Conservation (phyloP, 345 rosid genomes). For the Brassica carinata region DNA sequence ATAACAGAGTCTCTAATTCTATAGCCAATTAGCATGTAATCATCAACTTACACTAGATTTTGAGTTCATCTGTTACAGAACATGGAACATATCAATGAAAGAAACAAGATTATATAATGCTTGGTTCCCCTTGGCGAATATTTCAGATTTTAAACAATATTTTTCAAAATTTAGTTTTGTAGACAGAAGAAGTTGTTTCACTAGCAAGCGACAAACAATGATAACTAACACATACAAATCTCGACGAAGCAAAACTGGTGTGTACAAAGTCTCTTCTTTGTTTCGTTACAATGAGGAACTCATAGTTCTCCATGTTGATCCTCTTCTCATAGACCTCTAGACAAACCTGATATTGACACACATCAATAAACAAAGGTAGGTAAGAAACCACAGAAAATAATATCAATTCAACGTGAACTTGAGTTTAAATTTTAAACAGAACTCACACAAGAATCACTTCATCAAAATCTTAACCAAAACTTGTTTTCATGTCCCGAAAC, state of each 20-base stretch:
- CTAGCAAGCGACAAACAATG: background rate
- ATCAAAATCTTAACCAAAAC: slow-evolving; percentile 5
- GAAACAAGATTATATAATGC: background rate
- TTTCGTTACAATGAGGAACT: background rate
- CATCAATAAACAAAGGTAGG: background rate
- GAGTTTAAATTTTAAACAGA: background rate
- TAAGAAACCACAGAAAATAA: background rate
- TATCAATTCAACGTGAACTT: background rate
- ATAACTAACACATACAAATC: background rate
- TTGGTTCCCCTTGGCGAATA: background rate
- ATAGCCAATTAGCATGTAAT: too few species aligned
- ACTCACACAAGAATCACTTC: slow-evolving; percentile 9
- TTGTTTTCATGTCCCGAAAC: slow-evolving; percentile 64
- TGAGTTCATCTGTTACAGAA: background rate
- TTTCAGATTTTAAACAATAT: background rate
- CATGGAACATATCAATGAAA: background rate
- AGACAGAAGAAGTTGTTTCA: background rate
- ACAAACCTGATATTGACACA: background rate
- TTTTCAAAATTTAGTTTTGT: background rate
- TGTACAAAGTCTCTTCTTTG: background rate
- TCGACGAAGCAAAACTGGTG: background rate
- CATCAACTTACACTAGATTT: background rate
- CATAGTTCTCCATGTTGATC: background rate
- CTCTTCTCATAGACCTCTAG: background rate
- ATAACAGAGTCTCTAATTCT: too few species aligned